phyloP scores from a whole-genome alignment of 106 monocot species.

The Xerophyta viscosa region DNA sequence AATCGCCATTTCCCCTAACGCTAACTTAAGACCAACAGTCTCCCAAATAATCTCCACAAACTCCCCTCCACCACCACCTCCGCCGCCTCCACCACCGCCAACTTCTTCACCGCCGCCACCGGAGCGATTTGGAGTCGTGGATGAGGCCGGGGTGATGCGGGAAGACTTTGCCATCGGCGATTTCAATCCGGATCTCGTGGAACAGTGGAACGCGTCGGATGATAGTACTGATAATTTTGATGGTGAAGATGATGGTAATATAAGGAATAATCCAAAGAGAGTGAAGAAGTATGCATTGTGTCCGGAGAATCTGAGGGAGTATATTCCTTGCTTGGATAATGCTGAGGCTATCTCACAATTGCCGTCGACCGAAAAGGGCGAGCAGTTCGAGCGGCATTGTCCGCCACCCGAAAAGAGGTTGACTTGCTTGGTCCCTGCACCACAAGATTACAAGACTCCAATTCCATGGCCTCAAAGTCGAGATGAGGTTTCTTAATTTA shows the following conservation, averaged over 20 bases:
- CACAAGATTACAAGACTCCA: conserved; percentile 60
- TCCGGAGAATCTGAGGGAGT: conserved; percentile 56
- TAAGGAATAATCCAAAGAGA: conserved; percentile 14
- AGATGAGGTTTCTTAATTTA: conserved; percentile 50
- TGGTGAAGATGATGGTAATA: neutral
- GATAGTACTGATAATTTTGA: conserved; percentile 10
- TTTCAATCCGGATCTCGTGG: conserved; percentile 27
- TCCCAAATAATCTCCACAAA: too few relatives aligned
- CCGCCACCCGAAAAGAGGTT: conserved; percentile 35
- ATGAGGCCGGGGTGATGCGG: conserved; percentile 63
- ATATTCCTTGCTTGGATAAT: conserved; percentile 91
- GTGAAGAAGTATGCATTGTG: conserved; percentile 48
- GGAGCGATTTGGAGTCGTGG: conserved; percentile 66
- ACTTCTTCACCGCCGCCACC: conserved; percentile 30
- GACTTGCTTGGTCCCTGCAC: conserved; percentile 65
- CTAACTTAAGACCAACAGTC: too few relatives aligned
- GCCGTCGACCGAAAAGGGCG: conserved; percentile 58
- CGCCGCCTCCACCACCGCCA: conserved; percentile 31
- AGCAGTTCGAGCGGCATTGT: conserved; percentile 79
- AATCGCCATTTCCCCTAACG: conserved; percentile 36
- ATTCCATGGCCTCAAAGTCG: conserved; percentile 87
- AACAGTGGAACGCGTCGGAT: conserved; percentile 17
- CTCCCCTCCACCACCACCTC: too few relatives aligned
- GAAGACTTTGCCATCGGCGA: conserved; percentile 42
- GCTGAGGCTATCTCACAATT: conserved; percentile 54